Evolutionary conservation across 371 early-diverging fungal genomes (phyloP), one percentile per base, ranked within the genome.

Genomic region (Mortierella polycephala): DNA sequence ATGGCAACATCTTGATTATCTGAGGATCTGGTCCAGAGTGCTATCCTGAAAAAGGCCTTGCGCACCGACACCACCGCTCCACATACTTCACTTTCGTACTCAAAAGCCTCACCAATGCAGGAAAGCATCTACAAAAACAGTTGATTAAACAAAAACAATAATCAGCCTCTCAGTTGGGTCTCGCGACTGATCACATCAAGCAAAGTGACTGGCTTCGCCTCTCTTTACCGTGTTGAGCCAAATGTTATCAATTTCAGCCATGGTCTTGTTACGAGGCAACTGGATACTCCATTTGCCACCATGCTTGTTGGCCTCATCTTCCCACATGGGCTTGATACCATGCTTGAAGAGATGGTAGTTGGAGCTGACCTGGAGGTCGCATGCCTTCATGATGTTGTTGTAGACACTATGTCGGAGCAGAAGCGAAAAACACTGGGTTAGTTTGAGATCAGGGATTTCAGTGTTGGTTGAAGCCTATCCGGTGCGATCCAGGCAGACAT

Each of bases 321-420:
- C 99, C 99, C 99, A 99, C 92, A 94, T 94, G 14, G 99, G 99
- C 84, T 92, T 90, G 65, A 99, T 89, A 41, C 97, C 98, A 68
- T 94, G 88, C 84, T 96, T 96, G 92, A 99, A 99, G 64, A 99
- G 83, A 75, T 99, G 97, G 81, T 97, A 96, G 87, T 98, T 97
- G 56, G 96, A 89, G 53, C 93, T 92, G 55, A 86, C 81, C n/a
- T 90, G 84, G 68, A 98, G 84, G 55, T 95, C 93, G 55, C 89
- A 88, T n/a, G 95, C 87, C 67, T 91, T 91, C 69, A 90, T 86
- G 57, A 97, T 87, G 81, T 95, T 94, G 89, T 97, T 97, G 86
- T 93, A 91, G 12, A 96, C 90, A 20, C 94, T 95, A 81, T 16
- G 42, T 39, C 41, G 21, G n/a, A 13, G n/a, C 37, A 57, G 0